These are phyloP conservation scores for Gardenia jasminoides DNA, from an alignment of 257 asterid genomes.

Conservation along the genomic window DNA sequence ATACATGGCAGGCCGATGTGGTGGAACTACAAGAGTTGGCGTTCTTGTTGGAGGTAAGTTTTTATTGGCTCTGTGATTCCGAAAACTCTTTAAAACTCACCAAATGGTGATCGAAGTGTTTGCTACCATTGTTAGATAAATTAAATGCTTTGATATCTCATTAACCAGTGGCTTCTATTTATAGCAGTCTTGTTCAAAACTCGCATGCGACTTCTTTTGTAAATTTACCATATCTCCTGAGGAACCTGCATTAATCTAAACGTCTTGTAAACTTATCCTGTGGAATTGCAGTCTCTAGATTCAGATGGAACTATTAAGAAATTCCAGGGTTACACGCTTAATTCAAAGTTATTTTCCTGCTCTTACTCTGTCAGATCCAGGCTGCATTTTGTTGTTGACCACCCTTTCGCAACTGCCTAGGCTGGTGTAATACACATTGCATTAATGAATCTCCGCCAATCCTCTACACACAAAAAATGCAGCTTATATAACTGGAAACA, in stretches of 20 bases:
- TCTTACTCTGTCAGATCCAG: neutral
- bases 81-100: neutral
- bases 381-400: neutral
- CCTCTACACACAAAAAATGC: neutral
- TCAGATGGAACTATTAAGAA: neutral
- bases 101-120: neutral
- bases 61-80: neutral
- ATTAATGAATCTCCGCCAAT: neutral
- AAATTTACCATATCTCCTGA: neutral
- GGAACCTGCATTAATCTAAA: neutral
- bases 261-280: neutral
- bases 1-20: constrained; percentile 45
- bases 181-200: neutral
- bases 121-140: neutral
- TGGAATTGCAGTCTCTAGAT: neutral
- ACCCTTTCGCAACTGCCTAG: neutral
- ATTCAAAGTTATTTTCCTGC: neutral
- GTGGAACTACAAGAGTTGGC: constrained; percentile 41
- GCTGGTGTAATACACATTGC: neutral
- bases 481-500: neutral
- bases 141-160: neutral
- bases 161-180: too few relatives aligned
- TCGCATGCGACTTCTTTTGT: neutral
- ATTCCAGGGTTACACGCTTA: neutral
- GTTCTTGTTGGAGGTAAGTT: constrained; percentile 68